Evolutionary conservation across 2,329 filamentous ascomycete genomes (phyloP).

Genomic region (Botryotinia convoluta): DNA sequence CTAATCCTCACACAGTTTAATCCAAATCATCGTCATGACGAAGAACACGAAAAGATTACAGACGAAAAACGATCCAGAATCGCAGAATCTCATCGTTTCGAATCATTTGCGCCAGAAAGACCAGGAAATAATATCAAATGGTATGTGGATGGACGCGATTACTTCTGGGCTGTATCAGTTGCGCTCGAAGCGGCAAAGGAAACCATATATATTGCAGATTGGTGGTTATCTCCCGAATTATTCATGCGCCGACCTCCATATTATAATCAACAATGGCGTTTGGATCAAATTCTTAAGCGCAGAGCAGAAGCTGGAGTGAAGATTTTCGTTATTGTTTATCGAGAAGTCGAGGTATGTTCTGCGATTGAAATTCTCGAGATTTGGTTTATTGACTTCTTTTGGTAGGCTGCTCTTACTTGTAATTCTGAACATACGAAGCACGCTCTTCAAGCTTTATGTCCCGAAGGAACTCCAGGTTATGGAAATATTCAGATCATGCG

Average conservation of each 20-base stretch:
- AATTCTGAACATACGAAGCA: slow-evolving; percentile 93
- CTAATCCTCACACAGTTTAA: slow-evolving; percentile 56
- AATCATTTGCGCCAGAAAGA: slow-evolving; percentile 86
- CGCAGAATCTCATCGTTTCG: slow-evolving; percentile 72
- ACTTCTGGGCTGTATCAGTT: slow-evolving; percentile 90
- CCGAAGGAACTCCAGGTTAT: slow-evolving; percentile 74
- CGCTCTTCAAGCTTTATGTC: slow-evolving; percentile 74
- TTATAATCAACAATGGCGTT: slow-evolving; percentile 76
- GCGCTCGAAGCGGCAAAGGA: slow-evolving; percentile 89
- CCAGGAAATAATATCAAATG: slow-evolving; percentile 88
- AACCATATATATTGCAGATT: slow-evolving; percentile 93
- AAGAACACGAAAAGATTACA: slow-evolving; percentile 81
- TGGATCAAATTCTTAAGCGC: slow-evolving; percentile 84
- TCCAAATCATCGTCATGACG: slow-evolving; percentile 85
- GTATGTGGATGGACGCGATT: slow-evolving; percentile 95
- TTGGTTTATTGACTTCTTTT: slow-evolving; percentile 34
- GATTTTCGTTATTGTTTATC: slow-evolving; percentile 91
- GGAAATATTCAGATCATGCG: slow-evolving; percentile 88
- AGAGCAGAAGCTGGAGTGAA: slow-evolving; percentile 90
- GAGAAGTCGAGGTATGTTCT: slow-evolving; percentile 53
- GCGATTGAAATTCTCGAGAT: neutral
- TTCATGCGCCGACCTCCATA: slow-evolving; percentile 83
- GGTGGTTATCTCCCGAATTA: slow-evolving; percentile 91
- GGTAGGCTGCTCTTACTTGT: slow-evolving; percentile 78
- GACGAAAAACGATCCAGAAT: slow-evolving; percentile 77